Evolutionary conservation across 2,329 filamentous ascomycete genomes (phyloP), one percentile per base, ranked within the genome.

Genomic region (Dactylellina drechsleri): DNA sequence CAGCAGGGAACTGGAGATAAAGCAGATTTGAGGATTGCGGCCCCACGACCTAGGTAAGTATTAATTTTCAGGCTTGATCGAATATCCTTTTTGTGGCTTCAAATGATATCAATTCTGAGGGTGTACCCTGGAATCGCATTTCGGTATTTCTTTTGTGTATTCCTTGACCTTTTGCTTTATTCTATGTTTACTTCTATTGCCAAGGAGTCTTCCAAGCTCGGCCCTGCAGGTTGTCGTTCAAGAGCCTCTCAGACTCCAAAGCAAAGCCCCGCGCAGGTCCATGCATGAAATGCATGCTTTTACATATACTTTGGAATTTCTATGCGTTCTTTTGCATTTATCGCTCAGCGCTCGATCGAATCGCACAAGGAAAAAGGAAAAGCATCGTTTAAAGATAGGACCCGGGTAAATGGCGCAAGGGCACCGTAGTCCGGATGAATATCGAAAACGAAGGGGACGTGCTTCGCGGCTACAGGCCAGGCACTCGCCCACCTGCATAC

Each of bases 401-500:
- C 26, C 68, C 68, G 54, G 68, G 54, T 66, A 66, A 73, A 73
- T 52, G 47, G 26, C 45, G 47, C 52, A 53, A 15, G 36, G 60
- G 66, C 66, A 65, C 53, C 61, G 59, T 36, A 45, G 53, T 20
- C 67, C 60, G 67, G 54, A 65, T 72, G 67, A 61, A 67, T 65
- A 64, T 67, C 40, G 68, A 73, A 59, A 59, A 50, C 40, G 47
- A 60, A 60, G 52, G 68, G 62, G 54, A 74, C 70, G 62, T 74
- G 70, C 70, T 62, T 56, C 52, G 49, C 16, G 13, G 13, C 15
- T n/a, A n/a, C 16, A n/a, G 49, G 59, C 23, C 59, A 62, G 59
- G 26, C 53, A 49, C 66, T 65, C 52, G 59, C 70, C 70, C 70
- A 74, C 70, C 58, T 74, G 70, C 70, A 62, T 74, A 58, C 70